These are phyloP conservation scores for Eryngium alpinum DNA, from an alignment of 140 eudicot species.

Conservation along the genomic window DNA sequence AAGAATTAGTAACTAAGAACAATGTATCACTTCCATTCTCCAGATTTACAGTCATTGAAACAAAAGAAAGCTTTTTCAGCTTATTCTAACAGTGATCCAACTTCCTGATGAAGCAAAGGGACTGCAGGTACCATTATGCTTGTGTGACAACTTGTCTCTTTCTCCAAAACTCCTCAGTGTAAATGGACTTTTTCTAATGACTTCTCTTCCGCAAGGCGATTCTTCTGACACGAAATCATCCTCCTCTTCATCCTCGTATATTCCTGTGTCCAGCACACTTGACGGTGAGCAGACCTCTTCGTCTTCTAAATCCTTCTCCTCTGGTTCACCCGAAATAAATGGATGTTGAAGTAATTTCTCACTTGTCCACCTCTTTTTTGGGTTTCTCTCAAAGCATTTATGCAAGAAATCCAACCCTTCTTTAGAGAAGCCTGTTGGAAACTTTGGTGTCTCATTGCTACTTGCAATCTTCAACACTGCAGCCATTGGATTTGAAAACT, in stretches of 20 bases:
- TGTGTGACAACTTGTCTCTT: neutral
- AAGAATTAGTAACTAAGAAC: neutral
- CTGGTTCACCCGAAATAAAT: conserved; percentile 30
- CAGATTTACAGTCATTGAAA: too few species aligned
- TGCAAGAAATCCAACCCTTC: conserved; percentile 58
- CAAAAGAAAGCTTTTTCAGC: neutral
- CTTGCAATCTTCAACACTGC: conserved; percentile 47
- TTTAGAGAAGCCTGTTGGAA: conserved; percentile 39
- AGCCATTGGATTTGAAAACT: conserved; percentile 41
- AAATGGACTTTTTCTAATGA: conserved; percentile 30
- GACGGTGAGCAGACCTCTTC: conserved; percentile 37
- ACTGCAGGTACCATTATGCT: neutral
- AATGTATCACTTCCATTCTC: neutral
- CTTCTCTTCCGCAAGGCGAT: conserved; percentile 20
- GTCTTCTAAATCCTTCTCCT: conserved; percentile 5
- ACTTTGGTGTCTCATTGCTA: conserved; percentile 38
- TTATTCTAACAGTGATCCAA: conserved; percentile 35
- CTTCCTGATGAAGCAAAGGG: conserved; percentile 21
- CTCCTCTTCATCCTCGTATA: conserved; percentile 19
- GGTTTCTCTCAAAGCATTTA: conserved; percentile 52
- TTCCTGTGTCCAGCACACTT: conserved; percentile 46
- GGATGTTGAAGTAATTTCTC: conserved; percentile 51
- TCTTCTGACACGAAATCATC: conserved; percentile 27
- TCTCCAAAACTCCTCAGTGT: conserved; percentile 16
- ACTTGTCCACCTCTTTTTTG: conserved; percentile 39